A percentile compares a stretch with the other conserved stretches of the same genome.
Conservation (phyloP, 1,139 yeast genomes). For the Komagataea norvegica region DNA sequence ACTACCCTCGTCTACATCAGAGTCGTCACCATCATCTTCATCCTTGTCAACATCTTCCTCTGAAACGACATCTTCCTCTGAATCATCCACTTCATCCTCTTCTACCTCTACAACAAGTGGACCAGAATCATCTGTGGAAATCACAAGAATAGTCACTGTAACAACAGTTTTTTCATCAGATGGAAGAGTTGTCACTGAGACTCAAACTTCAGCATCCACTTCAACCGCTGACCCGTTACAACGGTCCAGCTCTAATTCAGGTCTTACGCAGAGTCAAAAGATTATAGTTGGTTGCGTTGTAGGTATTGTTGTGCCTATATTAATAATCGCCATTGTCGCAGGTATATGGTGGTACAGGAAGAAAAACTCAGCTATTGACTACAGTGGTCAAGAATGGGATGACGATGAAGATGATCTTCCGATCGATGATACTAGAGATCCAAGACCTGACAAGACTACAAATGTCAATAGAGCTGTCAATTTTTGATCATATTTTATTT, state of each 20-base stretch:
- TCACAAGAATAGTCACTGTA: constrained; percentile 19
- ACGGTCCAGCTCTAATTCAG: constrained; percentile 8
- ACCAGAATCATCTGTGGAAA: constrained; percentile 9
- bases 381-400: constrained; percentile 28
- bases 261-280: constrained; percentile 19
- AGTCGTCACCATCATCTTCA: constrained; percentile 2
- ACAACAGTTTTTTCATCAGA: constrained; percentile 21
- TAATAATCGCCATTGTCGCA: constrained; percentile 12
- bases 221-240: constrained; percentile 3
- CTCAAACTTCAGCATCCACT: constrained; percentile 11
- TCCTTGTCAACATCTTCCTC: neutral
- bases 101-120: constrained; percentile 8
- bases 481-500: constrained; percentile 15
- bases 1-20: constrained; percentile 2
- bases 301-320: constrained; percentile 23
- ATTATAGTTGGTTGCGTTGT: constrained; percentile 26
- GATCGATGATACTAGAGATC: constrained; percentile 4
- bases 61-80: constrained; percentile 4
- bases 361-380: constrained; percentile 19
- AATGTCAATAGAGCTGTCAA: constrained; percentile 27
- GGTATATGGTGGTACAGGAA: constrained; percentile 21
- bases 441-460: constrained; percentile 11
- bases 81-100: constrained; percentile 8
- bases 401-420: constrained; percentile 20
- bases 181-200: constrained; percentile 18